These are phyloP conservation scores for Wickerhamomyces canadensis DNA, from an alignment of 805 yeast genomes.

Conservation along the genomic window DNA sequence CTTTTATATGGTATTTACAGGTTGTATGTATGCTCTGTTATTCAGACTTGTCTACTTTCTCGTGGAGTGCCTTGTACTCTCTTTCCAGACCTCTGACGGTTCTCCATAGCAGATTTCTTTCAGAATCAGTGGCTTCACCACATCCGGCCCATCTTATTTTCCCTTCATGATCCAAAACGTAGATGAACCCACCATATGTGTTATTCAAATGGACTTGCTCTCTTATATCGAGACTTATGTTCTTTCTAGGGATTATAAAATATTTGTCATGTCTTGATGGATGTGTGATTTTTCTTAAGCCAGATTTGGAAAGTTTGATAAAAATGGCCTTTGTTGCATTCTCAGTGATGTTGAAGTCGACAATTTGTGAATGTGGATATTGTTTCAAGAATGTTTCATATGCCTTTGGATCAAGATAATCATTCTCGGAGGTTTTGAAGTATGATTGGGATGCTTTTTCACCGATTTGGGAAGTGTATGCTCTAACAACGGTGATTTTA, in stretches of 20 bases:
- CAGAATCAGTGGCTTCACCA: slow-evolving; percentile 72
- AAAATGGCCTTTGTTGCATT: slow-evolving; percentile 62
- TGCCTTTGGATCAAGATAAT: slow-evolving; percentile 36
- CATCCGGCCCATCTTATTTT: slow-evolving; percentile 89
- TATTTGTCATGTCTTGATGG: slow-evolving; percentile 49
- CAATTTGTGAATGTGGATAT: slow-evolving; percentile 57
- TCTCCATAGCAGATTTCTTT: slow-evolving; percentile 57
- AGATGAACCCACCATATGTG: slow-evolving; percentile 76
- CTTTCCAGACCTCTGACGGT: slow-evolving; percentile 53
- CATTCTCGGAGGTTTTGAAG: slow-evolving; percentile 42
- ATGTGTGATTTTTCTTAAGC: slow-evolving; percentile 40
- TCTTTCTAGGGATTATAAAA: slow-evolving; percentile 57
- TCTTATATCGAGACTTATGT: slow-evolving; percentile 51
- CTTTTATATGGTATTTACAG: too few species aligned
- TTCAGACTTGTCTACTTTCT: neutral
- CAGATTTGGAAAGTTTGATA: slow-evolving; percentile 45
- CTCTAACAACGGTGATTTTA: slow-evolving; percentile 57
- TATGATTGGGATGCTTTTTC: slow-evolving; percentile 58
- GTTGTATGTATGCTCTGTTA: too few species aligned
- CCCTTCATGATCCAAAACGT: slow-evolving; percentile 67
- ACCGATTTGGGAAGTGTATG: slow-evolving; percentile 67
- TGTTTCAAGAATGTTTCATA: slow-evolving; percentile 32
- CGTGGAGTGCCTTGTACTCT: slow-evolving; percentile 30
- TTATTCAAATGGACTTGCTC: slow-evolving; percentile 63
- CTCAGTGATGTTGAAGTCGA: slow-evolving; percentile 75